These are phyloP conservation scores for Xylaria sp. DNA, from an alignment of 2,329 filamentous ascomycete genomes.

Conservation along the genomic window DNA sequence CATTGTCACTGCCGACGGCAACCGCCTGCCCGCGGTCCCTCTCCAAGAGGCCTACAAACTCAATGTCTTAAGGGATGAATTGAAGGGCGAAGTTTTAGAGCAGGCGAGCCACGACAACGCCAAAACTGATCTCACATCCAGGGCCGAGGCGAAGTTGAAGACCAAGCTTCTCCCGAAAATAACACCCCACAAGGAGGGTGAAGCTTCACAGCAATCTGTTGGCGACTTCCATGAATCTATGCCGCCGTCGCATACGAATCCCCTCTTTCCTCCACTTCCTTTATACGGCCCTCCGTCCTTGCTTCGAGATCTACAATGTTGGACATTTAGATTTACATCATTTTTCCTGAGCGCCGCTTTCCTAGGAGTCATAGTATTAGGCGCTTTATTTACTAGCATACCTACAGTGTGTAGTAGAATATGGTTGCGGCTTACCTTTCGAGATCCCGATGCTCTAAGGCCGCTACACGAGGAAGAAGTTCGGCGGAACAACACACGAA, in stretches of 20 bases:
- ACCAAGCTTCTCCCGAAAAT: constrained; percentile 29
- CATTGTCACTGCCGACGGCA: constrained; percentile 74
- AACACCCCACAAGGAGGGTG: constrained; percentile 48
- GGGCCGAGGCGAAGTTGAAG: constrained; percentile 37
- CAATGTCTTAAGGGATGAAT: constrained; percentile 69
- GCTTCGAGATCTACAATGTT: constrained; percentile 72
- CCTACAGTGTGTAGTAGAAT: constrained; percentile 61
- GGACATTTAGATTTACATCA: constrained; percentile 73
- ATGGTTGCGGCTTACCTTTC: constrained; percentile 66
- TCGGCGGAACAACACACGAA: constrained; percentile 65
- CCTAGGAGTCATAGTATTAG: constrained; percentile 78
- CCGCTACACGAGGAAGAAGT: constrained; percentile 81
- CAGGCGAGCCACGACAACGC: constrained; percentile 47
- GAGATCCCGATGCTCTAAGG: constrained; percentile 68
- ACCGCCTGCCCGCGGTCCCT: constrained; percentile 74
- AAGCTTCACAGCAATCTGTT: constrained; percentile 56
- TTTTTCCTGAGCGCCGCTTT: constrained; percentile 83
- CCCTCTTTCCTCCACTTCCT: constrained; percentile 85
- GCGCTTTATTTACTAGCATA: constrained; percentile 76
- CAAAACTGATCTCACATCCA: constrained; percentile 24
- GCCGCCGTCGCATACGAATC: constrained; percentile 77
- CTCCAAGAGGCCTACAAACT: constrained; percentile 76
- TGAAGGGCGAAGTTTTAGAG: constrained; percentile 48
- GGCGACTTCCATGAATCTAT: constrained; percentile 60
- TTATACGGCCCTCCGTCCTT: constrained; percentile 80